Conservation (phyloP, 2,329 filamentous ascomycete genomes). For the Penicillium sp. region DNA sequence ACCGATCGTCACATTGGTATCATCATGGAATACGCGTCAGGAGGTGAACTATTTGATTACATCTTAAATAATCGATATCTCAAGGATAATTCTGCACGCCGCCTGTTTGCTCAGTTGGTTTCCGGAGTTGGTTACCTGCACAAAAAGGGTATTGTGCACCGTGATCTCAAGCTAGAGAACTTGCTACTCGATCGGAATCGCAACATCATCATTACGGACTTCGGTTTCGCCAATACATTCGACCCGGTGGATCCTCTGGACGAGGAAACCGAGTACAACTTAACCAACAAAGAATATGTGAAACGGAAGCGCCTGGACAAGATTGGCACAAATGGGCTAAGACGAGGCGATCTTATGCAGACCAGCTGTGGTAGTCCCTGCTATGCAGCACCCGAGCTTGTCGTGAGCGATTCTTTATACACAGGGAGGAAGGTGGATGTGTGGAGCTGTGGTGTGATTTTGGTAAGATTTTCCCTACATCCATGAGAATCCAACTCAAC, state of each 20-base stretch:
- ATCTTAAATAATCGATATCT: constrained; percentile 96
- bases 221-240: constrained; percentile 98
- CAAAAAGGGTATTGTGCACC: constrained; percentile 97
- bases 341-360: constrained; percentile 95
- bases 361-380: constrained; percentile 98
- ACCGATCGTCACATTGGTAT: constrained; percentile 97
- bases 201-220: constrained; percentile 99
- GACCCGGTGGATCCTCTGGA: constrained; percentile 82
- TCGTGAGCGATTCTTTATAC: constrained; percentile 95
- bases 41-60: constrained; percentile 96
- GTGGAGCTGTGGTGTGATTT: constrained; percentile 97
- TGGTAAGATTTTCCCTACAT: constrained; percentile 61
- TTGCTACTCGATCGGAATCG: constrained; percentile 90
- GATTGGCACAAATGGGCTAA: constrained; percentile 68
- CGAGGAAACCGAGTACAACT: constrained; percentile 84
- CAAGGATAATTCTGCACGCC: constrained; percentile 86
- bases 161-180: constrained; percentile 96
- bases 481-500: not conserved
- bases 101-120: constrained; percentile 90
- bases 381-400: constrained; percentile 93
- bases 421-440: constrained; percentile 97
- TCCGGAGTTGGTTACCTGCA: constrained; percentile 97
- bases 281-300: constrained; percentile 84
- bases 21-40: constrained; percentile 96
- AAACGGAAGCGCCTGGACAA: constrained; percentile 83